Conservation (phyloP, 2,329 filamentous ascomycete genomes). For the Cladophialophora exuberans region DNA sequence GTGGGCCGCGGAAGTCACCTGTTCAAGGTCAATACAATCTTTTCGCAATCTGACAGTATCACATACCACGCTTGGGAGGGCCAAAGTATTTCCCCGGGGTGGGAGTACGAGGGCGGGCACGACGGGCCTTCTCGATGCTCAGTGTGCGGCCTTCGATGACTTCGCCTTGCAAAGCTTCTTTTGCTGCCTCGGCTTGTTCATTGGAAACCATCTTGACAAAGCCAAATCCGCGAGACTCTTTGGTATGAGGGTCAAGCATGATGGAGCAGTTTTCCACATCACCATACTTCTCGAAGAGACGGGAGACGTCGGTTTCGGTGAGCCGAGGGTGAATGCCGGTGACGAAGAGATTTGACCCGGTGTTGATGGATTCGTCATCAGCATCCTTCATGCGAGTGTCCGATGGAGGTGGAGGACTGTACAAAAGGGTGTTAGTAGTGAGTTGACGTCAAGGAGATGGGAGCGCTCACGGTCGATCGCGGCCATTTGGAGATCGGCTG, state of each 20-base stretch:
- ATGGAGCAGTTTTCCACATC: slow-evolving; percentile 99
- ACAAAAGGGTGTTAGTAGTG: slow-evolving; percentile 25
- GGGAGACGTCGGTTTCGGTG: slow-evolving; percentile 84
- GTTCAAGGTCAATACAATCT: slow-evolving; percentile 34
- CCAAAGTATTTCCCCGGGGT: slow-evolving; percentile 99
- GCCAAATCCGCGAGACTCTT: slow-evolving; percentile 97
- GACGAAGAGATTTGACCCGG: slow-evolving; percentile 97
- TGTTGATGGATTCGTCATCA: slow-evolving; percentile 75
- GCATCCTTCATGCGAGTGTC: slow-evolving; percentile 50
- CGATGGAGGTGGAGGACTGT: slow-evolving; percentile 50
- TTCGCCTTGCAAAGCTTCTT: slow-evolving; percentile 93
- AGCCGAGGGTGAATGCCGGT: slow-evolving; percentile 96
- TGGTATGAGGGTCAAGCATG: slow-evolving; percentile 97
- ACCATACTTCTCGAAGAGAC: slow-evolving; percentile 97
- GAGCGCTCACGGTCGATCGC: slow-evolving; percentile 55
- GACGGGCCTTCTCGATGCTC: slow-evolving; percentile 98
- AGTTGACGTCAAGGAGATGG: neutral
- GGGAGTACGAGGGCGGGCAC: slow-evolving; percentile 89
- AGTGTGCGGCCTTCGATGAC: slow-evolving; percentile 92
- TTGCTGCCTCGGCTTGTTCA: slow-evolving; percentile 94
- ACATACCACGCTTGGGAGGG: slow-evolving; percentile 91
- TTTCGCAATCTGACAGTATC: slow-evolving; percentile 1
- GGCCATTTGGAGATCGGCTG: slow-evolving; percentile 66
- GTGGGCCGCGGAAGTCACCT: slow-evolving; percentile 51
- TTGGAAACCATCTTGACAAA: slow-evolving; percentile 99